Evolutionary conservation across 1,284 basidiomycete genomes (phyloP).

Genomic region (Ganoderma leucocontextum): DNA sequence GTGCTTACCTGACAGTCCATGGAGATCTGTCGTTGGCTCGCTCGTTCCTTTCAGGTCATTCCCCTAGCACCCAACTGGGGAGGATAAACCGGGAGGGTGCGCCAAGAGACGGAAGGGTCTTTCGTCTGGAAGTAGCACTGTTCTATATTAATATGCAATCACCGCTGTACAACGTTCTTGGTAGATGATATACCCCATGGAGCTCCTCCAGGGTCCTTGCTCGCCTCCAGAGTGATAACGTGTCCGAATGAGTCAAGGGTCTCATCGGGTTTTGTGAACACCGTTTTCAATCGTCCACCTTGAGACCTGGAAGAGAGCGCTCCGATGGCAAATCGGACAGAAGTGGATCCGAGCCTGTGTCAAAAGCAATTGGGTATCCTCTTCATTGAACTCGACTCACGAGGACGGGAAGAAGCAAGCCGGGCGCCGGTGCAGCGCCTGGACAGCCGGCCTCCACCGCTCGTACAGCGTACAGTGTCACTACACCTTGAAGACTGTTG

Average conservation of each 20-base stretch:
- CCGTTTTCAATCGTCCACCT: neutral
- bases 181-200: neutral
- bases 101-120: neutral
- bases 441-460: neutral
- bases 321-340: slow-evolving; percentile 1
- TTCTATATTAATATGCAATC: slow-evolving; percentile 2
- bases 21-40: neutral
- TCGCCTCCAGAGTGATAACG: neutral
- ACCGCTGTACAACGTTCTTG: neutral
- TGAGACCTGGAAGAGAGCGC: slow-evolving; percentile 1
- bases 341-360: neutral
- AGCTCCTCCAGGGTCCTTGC: neutral
- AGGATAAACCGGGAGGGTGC: neutral
- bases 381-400: slow-evolving; percentile 1
- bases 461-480: neutral
- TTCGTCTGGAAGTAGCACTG: neutral
- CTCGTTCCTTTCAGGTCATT: neutral
- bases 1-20: slow-evolving; percentile 1
- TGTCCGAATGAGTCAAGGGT: neutral
- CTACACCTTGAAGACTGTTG: neutral
- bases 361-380: neutral
- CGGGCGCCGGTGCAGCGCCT: slow-evolving; percentile 2
- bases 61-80: neutral
- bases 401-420: slow-evolving; percentile 4
- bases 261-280: neutral